Conservation (phyloP, 305 asterid genomes). For the Fraxinus platypoda region DNA sequence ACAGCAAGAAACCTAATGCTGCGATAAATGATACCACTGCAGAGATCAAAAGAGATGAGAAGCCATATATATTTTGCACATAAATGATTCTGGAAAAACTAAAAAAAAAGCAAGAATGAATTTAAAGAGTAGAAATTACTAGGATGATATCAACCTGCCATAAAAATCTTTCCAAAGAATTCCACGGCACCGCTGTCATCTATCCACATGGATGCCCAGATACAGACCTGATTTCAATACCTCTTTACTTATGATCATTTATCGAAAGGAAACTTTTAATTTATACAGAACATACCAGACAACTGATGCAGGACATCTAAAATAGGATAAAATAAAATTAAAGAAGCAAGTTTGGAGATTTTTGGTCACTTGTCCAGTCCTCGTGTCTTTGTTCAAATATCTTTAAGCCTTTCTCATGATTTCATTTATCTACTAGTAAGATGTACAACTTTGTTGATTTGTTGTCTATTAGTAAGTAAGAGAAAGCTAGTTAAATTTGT, state of each 20-base stretch:
- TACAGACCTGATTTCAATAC: conserved; percentile 55
- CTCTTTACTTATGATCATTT: conserved; percentile 13
- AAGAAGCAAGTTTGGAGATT: background rate
- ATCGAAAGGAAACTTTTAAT: background rate
- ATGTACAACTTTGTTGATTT: background rate
- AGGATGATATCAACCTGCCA: conserved; percentile 61
- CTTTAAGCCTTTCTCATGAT: background rate
- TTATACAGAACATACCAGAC: background rate
- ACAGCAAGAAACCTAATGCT: conserved; percentile 86
- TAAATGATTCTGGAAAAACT: background rate
- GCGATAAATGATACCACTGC: conserved; percentile 88
- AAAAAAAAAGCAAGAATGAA: conserved; percentile 17
- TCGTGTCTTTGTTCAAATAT: background rate
- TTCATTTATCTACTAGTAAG: background rate
- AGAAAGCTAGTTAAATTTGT: background rate
- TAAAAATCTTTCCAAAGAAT: conserved; percentile 79
- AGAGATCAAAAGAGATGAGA: conserved; percentile 34
- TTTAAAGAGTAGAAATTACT: conserved; percentile 14
- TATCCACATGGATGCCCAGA: conserved; percentile 87
- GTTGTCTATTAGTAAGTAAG: background rate
- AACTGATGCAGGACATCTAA: background rate
- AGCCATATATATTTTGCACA: conserved; percentile 24
- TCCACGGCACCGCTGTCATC: conserved; percentile 66
- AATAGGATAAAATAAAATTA: background rate
- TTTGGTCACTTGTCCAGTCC: background rate